phyloP scores from a whole-genome alignment of 2,329 filamentous ascomycete genomes.

The Scytalidium lignicola region DNA sequence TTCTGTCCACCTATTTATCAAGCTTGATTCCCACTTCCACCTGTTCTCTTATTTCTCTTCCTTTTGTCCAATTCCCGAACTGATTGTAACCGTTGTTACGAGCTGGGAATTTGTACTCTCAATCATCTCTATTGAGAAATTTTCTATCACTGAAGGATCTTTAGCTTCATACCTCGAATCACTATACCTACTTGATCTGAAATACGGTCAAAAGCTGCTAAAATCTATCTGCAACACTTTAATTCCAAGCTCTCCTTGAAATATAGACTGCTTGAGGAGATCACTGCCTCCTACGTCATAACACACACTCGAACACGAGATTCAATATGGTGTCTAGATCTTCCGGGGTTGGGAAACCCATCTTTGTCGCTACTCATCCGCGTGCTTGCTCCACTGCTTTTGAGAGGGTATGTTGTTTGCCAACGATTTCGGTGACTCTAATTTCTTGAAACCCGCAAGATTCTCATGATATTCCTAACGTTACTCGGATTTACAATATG shows the following conservation, averaged over 20 bases:
- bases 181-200: conserved; percentile 9
- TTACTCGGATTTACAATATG: no score
- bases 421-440: conserved; percentile 1
- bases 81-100: no score
- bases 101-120: no score
- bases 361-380: conserved; percentile 92
- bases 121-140: no score
- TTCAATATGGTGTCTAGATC: conserved; percentile 4
- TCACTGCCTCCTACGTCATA: not conserved
- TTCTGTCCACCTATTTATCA: no score
- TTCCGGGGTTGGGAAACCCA: conserved; percentile 49
- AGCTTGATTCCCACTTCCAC: no score
- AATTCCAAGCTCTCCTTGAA: conserved; percentile 17
- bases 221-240: conserved; percentile 4
- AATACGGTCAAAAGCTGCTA: conserved; percentile 10
- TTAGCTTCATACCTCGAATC: not conserved
- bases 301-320: not conserved
- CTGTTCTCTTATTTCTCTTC: no score
- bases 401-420: conserved; percentile 62
- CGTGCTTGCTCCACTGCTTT: conserved; percentile 95
- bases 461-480: no score
- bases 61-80: no score
- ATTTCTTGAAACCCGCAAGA: no score
- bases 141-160: no score
- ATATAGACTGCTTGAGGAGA: conserved; percentile 19